Percentiles rank a stretch among this genome's conserved stretches.
Evolutionary conservation across 2,329 filamentous ascomycete genomes (phyloP).

Genomic region (Botrytis deweyae): DNA sequence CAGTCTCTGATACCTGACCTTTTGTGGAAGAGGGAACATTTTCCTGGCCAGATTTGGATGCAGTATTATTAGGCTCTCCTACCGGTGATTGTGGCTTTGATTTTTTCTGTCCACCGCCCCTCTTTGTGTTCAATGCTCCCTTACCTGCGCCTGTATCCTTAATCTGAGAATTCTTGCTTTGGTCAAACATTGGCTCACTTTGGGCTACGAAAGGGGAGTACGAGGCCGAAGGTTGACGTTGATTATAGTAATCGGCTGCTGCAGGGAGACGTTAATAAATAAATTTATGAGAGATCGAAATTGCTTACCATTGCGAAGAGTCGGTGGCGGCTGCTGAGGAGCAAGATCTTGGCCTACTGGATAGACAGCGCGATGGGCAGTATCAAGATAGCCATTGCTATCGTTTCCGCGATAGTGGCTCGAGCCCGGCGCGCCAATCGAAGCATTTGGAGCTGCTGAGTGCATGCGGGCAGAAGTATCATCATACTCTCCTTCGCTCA

Average conservation of each 20-base stretch:
- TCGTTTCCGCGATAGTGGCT: conserved; percentile 38
- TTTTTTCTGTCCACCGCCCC: conserved; percentile 1
- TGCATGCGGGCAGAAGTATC: conserved; percentile 41
- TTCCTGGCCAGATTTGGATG: conserved; percentile 8
- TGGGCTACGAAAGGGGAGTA: conserved; percentile 35
- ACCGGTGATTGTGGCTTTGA: not conserved
- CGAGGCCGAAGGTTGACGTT: conserved; percentile 31
- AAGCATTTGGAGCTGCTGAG: conserved; percentile 21
- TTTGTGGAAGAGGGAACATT: not conserved
- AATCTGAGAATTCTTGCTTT: conserved; percentile 20
- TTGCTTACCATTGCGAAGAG: conserved; percentile 28
- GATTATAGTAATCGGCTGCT: conserved; percentile 27
- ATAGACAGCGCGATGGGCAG: conserved; percentile 31
- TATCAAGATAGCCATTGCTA: conserved; percentile 30
- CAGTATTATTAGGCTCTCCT: not conserved
- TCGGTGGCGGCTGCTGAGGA: conserved; percentile 24
- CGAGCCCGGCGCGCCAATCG: conserved; percentile 25
- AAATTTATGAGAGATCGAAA: not conserved
- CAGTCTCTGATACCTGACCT: not conserved
- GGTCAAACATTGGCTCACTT: conserved; percentile 21
- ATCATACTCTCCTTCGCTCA: conserved; percentile 67
- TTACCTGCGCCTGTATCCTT: conserved; percentile 1
- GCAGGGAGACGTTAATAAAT: not conserved
- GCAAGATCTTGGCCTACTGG: conserved; percentile 27
- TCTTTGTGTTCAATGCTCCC: not conserved